A percentile compares a stretch with the other conserved stretches of the same genome.
These are phyloP conservation scores for Blepharisma stoltei DNA, from an alignment of 73 alveolate species.

Conservation along the genomic window DNA sequence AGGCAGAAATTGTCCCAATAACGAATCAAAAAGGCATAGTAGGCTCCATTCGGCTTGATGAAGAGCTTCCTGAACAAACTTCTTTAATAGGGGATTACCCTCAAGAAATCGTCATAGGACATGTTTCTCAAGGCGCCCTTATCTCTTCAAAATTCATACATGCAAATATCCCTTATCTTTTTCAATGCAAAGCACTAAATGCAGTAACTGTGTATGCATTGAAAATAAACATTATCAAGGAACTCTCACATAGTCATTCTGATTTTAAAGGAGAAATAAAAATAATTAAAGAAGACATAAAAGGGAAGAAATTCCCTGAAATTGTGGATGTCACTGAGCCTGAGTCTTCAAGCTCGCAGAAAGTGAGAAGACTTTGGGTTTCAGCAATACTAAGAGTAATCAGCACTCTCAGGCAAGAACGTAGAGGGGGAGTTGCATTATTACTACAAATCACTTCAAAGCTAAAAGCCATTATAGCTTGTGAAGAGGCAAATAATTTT, in stretches of 20 bases:
- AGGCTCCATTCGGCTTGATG: not conserved
- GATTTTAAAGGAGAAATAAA: not conserved
- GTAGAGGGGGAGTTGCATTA: not conserved
- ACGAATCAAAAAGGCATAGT: not conserved
- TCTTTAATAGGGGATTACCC: constrained; percentile 1
- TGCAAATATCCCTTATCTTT: too few species aligned
- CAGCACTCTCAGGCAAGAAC: not conserved
- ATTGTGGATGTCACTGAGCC: not conserved
- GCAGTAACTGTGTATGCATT: not conserved
- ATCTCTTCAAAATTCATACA: not conserved
- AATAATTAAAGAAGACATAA: not conserved
- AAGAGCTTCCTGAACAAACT: not conserved
- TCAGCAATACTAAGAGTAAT: constrained; percentile 9
- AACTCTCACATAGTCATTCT: not conserved
- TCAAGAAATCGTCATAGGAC: not conserved
- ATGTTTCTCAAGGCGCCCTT: constrained; percentile 1
- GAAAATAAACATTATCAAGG: not conserved
- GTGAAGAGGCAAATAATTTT: not conserved
- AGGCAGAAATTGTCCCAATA: not conserved
- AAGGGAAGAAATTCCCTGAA: not conserved
- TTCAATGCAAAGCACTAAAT: constrained; percentile 15
- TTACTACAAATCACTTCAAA: not conserved
- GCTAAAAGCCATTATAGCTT: constrained; percentile 11
- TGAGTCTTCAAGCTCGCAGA: not conserved
- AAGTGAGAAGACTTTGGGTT: not conserved